phyloP scores from a whole-genome alignment of 495 filamentous ascomycete genomes.

The Parathielavia appendiculata region DNA sequence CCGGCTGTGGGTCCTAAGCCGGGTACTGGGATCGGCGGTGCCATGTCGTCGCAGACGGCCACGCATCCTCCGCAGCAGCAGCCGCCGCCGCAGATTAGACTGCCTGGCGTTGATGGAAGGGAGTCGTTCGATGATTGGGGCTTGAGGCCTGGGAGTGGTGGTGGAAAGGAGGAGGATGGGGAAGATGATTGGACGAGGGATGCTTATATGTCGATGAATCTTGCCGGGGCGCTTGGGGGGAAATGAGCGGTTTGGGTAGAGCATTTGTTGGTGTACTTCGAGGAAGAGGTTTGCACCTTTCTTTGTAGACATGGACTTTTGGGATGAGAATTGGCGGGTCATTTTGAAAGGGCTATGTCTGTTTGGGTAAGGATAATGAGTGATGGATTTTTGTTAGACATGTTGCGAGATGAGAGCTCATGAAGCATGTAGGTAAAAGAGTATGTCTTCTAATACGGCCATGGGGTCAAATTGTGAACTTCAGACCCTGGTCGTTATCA shows the following conservation, averaged over 20 bases:
- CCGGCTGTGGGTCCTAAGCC: conserved; percentile 23
- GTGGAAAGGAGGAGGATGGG: neutral
- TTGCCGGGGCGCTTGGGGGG: conserved; percentile 27
- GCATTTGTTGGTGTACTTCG: neutral
- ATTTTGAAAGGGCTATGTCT: neutral
- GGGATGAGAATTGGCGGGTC: neutral
- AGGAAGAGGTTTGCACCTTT: neutral
- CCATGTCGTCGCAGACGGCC: neutral
- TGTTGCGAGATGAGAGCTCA: too few species aligned
- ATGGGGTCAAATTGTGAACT: too few species aligned
- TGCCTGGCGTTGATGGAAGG: conserved; percentile 40
- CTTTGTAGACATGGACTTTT: neutral
- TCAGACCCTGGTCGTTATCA: too few species aligned
- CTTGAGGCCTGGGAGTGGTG: conserved; percentile 18
- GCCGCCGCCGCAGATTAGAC: conserved; percentile 36
- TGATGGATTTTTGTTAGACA: neutral
- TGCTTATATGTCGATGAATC: conserved; percentile 32
- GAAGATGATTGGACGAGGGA: conserved; percentile 31
- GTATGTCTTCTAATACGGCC: too few species aligned
- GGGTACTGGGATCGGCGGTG: neutral
- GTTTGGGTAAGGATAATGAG: neutral
- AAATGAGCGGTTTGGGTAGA: conserved; percentile 1
- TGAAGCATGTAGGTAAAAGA: too few species aligned
- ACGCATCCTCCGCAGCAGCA: conserved; percentile 26
- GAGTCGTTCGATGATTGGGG: conserved; percentile 31